Evolutionary conservation across 257 asterid species (phyloP), one percentile per base, ranked within the genome.

Genomic region (Thymus mandschuricus): DNA sequence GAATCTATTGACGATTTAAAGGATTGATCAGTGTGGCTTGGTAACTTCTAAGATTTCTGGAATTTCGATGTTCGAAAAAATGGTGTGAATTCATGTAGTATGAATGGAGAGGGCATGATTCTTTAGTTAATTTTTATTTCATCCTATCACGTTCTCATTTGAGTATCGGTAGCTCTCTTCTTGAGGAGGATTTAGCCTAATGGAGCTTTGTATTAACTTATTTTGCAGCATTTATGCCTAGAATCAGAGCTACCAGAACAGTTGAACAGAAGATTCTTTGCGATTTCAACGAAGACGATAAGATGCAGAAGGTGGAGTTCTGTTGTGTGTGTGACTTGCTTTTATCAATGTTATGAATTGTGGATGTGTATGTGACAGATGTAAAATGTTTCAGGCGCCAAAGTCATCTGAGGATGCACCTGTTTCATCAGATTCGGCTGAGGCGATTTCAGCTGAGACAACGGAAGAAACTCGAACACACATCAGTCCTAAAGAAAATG

Each of bases 171-270:
- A 4, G 41, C 41, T 6, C 40, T 38, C 41, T 38, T 38, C 41
- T 38, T 38, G 41, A 38, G 41, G 6, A 38, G 4, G 41, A 38
- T 38, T 38, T 38, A 38, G 8, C 13, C 6, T 28, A 55, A 55
- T 28, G 60, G 60, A 55, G 35, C 34, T 69, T 46, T 15, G 5
- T 66, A 51, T 52, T 38, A 6, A 54, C 13, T 41, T 34, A 61
- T 51, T 28, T 59, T 85, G 87, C 90, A 94, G 98, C 99, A 66
- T 86, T 78, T 79, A 86, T 88, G 96, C 86, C 86, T 49, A 89
- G 85, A 84, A 91, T 94, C 60, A 94, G 85, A 81, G 80, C 88
- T 59, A 70, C 64, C 61, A 91, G 99, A 84, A 64, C 83, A 35
- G 79, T 80, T 76, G 85, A 84, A 51, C 83, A 89, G 55, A 84